Evolutionary conservation across 495 filamentous ascomycete species (phyloP).

Genomic region (Wilcoxina mikolae): DNA sequence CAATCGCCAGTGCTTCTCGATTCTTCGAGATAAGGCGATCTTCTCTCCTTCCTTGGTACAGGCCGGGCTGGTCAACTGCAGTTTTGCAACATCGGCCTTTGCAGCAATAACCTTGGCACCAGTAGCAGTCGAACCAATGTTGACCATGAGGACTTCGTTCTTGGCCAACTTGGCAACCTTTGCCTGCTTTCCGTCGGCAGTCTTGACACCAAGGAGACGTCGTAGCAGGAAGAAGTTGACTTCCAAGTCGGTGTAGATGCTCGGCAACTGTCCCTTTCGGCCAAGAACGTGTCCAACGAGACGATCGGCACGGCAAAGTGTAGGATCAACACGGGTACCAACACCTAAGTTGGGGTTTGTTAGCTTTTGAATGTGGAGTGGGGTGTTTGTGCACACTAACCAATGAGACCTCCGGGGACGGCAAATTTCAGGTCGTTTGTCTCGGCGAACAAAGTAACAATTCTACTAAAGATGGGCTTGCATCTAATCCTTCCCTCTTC

Average conservation of each 20-base stretch:
- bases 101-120: conserved; percentile 90
- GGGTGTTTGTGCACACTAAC: conserved; percentile 9
- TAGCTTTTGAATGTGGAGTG: conserved; percentile 8
- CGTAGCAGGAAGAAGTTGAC: conserved; percentile 98
- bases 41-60: conserved; percentile 94
- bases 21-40: conserved; percentile 87
- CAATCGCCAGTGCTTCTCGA: conserved; percentile 98
- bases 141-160: conserved; percentile 98
- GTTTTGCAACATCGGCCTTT: conserved; percentile 91
- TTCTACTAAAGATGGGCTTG: conserved; percentile 87
- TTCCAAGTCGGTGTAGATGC: conserved; percentile 93
- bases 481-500: conserved; percentile 89
- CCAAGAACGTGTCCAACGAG: conserved; percentile 96
- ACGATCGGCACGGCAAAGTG: conserved; percentile 94
- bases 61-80: conserved; percentile 72
- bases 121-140: conserved; percentile 93
- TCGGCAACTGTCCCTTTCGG: conserved; percentile 74
- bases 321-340: conserved; percentile 91
- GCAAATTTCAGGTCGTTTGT: conserved; percentile 96
- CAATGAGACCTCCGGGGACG: conserved; percentile 89
- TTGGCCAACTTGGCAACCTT: conserved; percentile 96
- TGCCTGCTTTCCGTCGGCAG: conserved; percentile 94
- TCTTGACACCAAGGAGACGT: conserved; percentile 87
- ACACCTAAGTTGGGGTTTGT: conserved; percentile 42
- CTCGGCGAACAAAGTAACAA: conserved; percentile 90